These are phyloP conservation scores for Pigoraptor vietnamica DNA, from an alignment of 78 protist genomes.

Conservation along the genomic window DNA sequence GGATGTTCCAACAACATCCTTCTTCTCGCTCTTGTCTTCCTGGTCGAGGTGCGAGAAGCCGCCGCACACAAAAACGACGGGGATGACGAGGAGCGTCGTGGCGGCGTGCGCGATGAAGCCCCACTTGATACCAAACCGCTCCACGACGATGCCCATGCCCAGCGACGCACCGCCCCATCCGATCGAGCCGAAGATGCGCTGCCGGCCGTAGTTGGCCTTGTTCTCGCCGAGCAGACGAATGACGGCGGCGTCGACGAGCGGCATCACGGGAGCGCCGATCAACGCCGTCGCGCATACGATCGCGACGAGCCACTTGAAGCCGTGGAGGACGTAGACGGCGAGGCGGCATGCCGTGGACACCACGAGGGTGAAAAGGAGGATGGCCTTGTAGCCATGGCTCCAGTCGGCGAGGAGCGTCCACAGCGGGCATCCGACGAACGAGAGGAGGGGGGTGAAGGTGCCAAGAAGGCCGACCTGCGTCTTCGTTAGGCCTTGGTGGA, in stretches of 20 bases:
- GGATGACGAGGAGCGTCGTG: background rate
- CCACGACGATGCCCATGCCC: background rate
- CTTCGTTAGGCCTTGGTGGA: background rate
- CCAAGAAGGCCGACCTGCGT: background rate
- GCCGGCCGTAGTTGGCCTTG: background rate
- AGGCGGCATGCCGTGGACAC: background rate
- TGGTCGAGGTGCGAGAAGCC: background rate
- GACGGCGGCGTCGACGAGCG: background rate
- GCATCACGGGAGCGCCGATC: background rate
- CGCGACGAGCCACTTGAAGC: background rate
- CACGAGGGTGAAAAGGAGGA: background rate
- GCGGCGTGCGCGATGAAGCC: background rate
- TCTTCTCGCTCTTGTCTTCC: too few species aligned
- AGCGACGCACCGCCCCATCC: background rate
- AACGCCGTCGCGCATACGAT: background rate
- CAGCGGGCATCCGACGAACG: background rate
- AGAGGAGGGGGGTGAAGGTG: background rate
- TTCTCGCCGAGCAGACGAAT: background rate
- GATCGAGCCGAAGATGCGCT: background rate
- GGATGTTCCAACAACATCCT: too few species aligned
- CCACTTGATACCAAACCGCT: background rate
- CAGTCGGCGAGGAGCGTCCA: background rate
- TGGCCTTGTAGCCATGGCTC: background rate
- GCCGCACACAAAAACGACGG: background rate
- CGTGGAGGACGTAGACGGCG: background rate